Conservation (phyloP, 2,329 filamentous ascomycete species). For the Ophiocordyceps robertsii region DNA sequence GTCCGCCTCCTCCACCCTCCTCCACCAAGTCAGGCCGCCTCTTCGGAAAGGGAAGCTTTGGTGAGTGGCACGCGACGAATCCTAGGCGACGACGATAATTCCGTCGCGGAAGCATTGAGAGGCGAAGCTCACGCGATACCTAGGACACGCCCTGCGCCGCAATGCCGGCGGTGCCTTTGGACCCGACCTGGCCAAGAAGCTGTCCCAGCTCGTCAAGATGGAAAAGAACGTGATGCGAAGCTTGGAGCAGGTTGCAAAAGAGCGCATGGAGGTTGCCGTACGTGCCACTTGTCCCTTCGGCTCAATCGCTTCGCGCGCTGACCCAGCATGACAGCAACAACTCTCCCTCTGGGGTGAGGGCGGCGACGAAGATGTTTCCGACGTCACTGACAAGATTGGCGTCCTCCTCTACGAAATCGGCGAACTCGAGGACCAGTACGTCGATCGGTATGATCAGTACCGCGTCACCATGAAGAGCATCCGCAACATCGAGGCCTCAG, state of each 20-base stretch:
- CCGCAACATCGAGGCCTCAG: slow-evolving; percentile 95
- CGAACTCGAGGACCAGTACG: slow-evolving; percentile 94
- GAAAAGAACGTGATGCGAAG: slow-evolving; percentile 99
- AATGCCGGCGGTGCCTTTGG: slow-evolving; percentile 65
- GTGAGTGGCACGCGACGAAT: slow-evolving; percentile 39
- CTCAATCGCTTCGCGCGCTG: not conserved
- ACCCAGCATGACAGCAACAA: slow-evolving; percentile 62
- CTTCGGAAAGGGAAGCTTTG: slow-evolving; percentile 75
- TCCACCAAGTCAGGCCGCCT: slow-evolving; percentile 83
- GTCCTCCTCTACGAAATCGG: slow-evolving; percentile 97
- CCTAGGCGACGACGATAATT: not conserved
- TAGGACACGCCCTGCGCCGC: slow-evolving; percentile 56
- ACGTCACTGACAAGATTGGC: slow-evolving; percentile 97
- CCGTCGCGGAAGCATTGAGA: not conserved
- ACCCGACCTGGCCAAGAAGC: slow-evolving; percentile 90
- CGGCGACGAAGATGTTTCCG: slow-evolving; percentile 94
- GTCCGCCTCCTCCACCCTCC: slow-evolving; percentile 82
- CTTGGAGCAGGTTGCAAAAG: slow-evolving; percentile 84
- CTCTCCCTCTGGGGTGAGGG: slow-evolving; percentile 93
- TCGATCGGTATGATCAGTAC: slow-evolving; percentile 98
- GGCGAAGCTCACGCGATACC: slow-evolving; percentile 1
- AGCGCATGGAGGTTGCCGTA: slow-evolving; percentile 98
- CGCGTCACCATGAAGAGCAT: slow-evolving; percentile 99
- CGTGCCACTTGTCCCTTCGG: slow-evolving; percentile 20
- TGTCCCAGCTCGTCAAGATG: slow-evolving; percentile 98